phyloP scores from a whole-genome alignment of 306 rosid species.

The Styphnolobium japonicum region DNA sequence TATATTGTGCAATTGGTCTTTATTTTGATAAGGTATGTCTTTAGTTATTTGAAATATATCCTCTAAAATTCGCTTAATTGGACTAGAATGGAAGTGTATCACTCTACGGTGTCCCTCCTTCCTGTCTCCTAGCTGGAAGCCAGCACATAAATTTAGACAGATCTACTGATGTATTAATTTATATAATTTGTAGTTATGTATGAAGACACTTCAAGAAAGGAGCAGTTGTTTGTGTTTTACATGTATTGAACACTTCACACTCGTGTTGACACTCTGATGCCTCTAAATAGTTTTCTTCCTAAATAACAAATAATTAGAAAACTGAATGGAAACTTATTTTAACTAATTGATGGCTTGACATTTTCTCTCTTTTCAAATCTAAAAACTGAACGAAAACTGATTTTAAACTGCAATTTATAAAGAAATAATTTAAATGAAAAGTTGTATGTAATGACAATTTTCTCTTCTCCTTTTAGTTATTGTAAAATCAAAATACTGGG shows the following conservation, averaged over 20 bases:
- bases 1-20: slow-evolving; percentile 83
- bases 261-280: not conserved
- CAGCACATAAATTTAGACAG: not conserved
- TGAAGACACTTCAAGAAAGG: not conserved
- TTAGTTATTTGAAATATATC: slow-evolving; percentile 6
- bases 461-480: not conserved
- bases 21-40: slow-evolving; percentile 86
- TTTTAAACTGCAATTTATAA: not conserved
- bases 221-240: not conserved
- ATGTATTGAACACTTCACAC: not conserved
- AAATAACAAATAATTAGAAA: not conserved
- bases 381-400: not conserved
- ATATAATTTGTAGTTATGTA: not conserved
- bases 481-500: not conserved
- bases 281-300: not conserved
- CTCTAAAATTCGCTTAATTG: not conserved
- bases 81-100: not conserved
- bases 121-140: not conserved
- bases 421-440: not conserved
- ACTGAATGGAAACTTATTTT: not conserved
- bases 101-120: not conserved
- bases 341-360: not conserved
- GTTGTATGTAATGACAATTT: not conserved
- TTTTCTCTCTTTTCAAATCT: not conserved
- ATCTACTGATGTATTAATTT: not conserved